These are phyloP conservation scores for Neofusicoccum laricinum DNA, from an alignment of 2,329 filamentous ascomycete species.

Conservation along the genomic window DNA sequence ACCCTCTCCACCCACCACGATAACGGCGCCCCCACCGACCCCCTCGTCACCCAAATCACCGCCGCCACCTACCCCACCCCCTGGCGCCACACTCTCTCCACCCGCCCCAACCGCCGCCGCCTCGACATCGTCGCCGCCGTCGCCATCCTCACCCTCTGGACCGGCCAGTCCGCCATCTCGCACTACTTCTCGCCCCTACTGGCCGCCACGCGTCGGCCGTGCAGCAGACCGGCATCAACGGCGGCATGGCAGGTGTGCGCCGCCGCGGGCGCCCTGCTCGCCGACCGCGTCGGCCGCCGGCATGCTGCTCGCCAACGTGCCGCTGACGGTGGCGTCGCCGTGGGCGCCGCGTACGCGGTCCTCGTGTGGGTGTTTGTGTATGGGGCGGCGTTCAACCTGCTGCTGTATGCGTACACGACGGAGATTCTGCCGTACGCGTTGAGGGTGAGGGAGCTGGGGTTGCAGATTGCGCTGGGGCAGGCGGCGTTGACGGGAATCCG, in stretches of 20 bases:
- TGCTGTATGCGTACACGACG: conserved; percentile 31
- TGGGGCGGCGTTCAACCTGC: conserved; percentile 39
- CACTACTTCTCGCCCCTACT: conserved; percentile 38
- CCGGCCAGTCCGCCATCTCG: conserved; percentile 39
- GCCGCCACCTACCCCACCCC: neutral
- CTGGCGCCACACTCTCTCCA: too few species aligned
- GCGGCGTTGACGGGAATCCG: conserved; percentile 46
- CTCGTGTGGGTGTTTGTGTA: conserved; percentile 31
- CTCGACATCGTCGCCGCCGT: conserved; percentile 39
- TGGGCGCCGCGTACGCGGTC: conserved; percentile 26
- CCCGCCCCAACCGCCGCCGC: conserved; percentile 36
- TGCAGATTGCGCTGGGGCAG: conserved; percentile 47
- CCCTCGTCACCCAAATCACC: neutral
- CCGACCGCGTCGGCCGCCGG: conserved; percentile 45
- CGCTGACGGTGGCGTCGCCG: conserved; percentile 42
- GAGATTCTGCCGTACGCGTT: conserved; percentile 35
- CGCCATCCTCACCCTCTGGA: conserved; percentile 38
- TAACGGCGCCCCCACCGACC: conserved; percentile 31
- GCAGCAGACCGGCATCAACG: conserved; percentile 38
- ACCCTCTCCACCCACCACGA: conserved; percentile 56
- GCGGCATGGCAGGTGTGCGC: conserved; percentile 37
- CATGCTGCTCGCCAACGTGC: conserved; percentile 45
- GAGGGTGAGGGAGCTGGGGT: conserved; percentile 42
- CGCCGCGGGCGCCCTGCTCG: conserved; percentile 36
- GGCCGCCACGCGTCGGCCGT: conserved; percentile 35